phyloP scores from a whole-genome alignment of 2,329 filamentous ascomycete species.

The Microdochium paspali region DNA sequence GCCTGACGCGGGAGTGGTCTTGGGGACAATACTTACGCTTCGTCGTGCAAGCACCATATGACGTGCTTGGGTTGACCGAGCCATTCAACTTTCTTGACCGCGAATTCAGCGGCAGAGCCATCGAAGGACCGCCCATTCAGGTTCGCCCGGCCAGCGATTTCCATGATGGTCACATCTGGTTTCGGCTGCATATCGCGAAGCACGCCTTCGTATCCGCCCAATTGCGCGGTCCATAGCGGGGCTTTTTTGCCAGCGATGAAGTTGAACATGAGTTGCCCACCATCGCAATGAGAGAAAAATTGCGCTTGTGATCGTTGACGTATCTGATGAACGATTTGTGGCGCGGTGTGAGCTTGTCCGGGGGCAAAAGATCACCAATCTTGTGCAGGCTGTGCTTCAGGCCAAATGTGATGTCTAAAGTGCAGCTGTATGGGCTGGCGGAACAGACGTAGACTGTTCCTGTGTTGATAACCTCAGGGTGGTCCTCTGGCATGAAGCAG shows the following conservation, averaged over 20 bases:
- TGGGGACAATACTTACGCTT: neutral
- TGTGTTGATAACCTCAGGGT: constrained; percentile 9
- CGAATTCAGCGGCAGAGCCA: constrained; percentile 1
- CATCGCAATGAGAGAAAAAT: constrained; percentile 10
- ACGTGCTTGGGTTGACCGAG: neutral
- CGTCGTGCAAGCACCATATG: constrained; percentile 1
- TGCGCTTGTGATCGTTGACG: constrained; percentile 5
- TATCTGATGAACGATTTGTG: constrained; percentile 6
- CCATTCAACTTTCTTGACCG: constrained; percentile 1
- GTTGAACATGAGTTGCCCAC: constrained; percentile 16
- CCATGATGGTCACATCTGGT: constrained; percentile 10
- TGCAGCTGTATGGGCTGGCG: constrained; percentile 7
- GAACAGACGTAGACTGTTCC: constrained; percentile 4
- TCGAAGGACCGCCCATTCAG: constrained; percentile 2
- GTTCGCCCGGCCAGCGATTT: constrained; percentile 12
- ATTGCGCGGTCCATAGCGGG: constrained; percentile 11
- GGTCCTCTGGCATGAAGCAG: constrained; percentile 10
- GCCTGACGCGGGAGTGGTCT: neutral
- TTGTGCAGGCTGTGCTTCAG: constrained; percentile 10
- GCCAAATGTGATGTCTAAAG: constrained; percentile 9
- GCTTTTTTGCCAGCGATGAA: constrained; percentile 10
- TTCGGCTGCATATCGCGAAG: constrained; percentile 10
- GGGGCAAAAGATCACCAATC: constrained; percentile 4
- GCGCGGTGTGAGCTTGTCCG: constrained; percentile 3
- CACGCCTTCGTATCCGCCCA: constrained; percentile 12